Base-by-base conservation (phyloP, 208 protist genomes). In the Trypanosoma lewisi region DNA sequence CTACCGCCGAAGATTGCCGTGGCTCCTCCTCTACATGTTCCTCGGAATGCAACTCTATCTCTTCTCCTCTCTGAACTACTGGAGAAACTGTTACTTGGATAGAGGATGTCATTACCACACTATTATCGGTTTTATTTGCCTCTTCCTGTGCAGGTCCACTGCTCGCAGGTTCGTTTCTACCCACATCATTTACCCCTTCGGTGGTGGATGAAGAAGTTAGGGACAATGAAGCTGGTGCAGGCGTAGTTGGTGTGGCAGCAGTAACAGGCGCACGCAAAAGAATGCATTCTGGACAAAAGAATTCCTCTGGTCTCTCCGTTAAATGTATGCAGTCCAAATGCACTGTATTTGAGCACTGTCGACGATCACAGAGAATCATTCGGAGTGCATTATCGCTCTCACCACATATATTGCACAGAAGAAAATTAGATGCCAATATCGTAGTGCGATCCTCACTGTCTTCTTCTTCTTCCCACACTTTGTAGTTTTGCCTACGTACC, bases 311-410 rank as follows among this genome's bases (percentile, higher is more conserved):
- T 4, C 77, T 69, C 39, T 92, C 82, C 21, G 59, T 48, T 21
- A 93, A 39, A 31, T 69, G 48, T 28, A 95, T 60, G 48, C 89
- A 95, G 52, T 90, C 82, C 4, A 93, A 57, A 60, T 95, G 89
- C 0, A 82, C 89, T 16, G 75, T 73, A 55, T 82, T 93, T 4
- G 66, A 39, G 71, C 89, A 95, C 41, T 90, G 63, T 2, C 86
- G 78, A 0, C 82, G 77, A 57, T 95, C 89, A 54, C 89, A 95
- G 51, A 93, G 83, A 50, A 95, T 90, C 70, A 95, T 93, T 14
- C 80, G 67, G 3, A 79, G 61, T 4, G 81, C 83, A 63, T 91
- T 92, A 54, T 83, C 53, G 0, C 54, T 58, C 28, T 79, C 51
- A 30, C 78, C 64, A 63, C 89, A 95, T 0, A 95, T 64, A 17